Percentiles rank a stretch among this genome's conserved stretches.
These are phyloP conservation scores for Ophiostoma angusticollis DNA, from an alignment of 2,329 filamentous ascomycete genomes.

Conservation along the genomic window DNA sequence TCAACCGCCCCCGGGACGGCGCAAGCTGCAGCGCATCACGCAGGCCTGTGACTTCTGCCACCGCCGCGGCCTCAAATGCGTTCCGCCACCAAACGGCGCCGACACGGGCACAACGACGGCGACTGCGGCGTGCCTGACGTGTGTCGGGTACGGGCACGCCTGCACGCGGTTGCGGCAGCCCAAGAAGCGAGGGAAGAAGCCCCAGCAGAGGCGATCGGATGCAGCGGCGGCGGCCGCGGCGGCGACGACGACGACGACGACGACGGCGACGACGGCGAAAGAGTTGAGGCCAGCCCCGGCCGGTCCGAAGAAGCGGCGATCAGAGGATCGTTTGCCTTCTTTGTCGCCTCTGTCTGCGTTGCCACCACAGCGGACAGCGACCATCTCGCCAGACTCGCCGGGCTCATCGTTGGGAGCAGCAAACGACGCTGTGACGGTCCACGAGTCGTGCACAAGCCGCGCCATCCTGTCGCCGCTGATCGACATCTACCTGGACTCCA, in stretches of 20 bases:
- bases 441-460: background rate
- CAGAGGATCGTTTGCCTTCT: too few species aligned
- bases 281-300: too few species aligned
- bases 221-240: background rate
- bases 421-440: background rate
- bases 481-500: constrained; percentile 7
- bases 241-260: background rate
- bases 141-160: constrained; percentile 3
- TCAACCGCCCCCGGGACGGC: background rate
- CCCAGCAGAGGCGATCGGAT: background rate
- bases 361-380: too few species aligned
- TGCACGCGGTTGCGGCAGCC: constrained; percentile 7
- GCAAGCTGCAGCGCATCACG: constrained; percentile 5
- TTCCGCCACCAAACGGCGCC: background rate
- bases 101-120: background rate
- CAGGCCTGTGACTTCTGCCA: constrained; percentile 13
- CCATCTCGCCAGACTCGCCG: background rate
- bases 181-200: constrained; percentile 7
- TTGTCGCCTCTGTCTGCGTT: too few species aligned
- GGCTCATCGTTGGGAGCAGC: background rate
- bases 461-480: background rate
- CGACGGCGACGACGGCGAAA: too few species aligned
- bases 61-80: constrained; percentile 7
- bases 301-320: too few species aligned
- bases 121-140: constrained; percentile 4